Evolutionary conservation across 164 flowering plant genomes (phyloP), one percentile per base, ranked within the genome.

Genomic region (Buxus sempervirens): DNA sequence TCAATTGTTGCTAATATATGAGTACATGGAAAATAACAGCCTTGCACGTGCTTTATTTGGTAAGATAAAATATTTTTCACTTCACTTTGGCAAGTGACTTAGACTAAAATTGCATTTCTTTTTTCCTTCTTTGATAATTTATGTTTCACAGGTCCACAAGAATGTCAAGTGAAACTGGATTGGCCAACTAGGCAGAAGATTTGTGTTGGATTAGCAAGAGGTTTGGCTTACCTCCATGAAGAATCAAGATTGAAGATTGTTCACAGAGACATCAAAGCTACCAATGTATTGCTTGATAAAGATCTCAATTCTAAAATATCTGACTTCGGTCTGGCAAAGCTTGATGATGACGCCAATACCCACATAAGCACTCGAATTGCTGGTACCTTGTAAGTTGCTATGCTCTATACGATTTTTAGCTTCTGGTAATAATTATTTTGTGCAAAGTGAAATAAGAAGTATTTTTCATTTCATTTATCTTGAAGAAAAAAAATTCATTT

Each of bases 311-410:
- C 88, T 23, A 84, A 82, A 38, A 79, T 84, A 42, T 84, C 88
- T 0, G 88, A 84, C 64, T 84, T 84, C 70, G 85, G 84, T 18
- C 58, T 82, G 62, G 85, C 84, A 0, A 84, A 80, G 67, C 85
- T 84, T 28, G 75, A 76, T 67, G 85, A 82, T 32, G 85, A 75
- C 49, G 86, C 70, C 5, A 81, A 79, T 53, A 81, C 84, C 48
- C 86, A 83, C 63, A 81, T 83, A 19, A 83, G 80, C 76, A 84
- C 87, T 42, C 73, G 87, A 57, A 62, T 84, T 25, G 87, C 87
- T 68, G 85, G 87, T 67, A 84, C 87, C 12, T 36, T 73, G 87
- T 83, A 64, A 79, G 82, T 66, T 4, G 20, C 62, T 21, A 7
- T 60, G 18, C 25, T 23, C 25, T 26, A 32, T 27, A 53, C 27